phyloP scores from a whole-genome alignment of 2,329 filamentous ascomycete genomes.

The Pseudodiploospora longispora region DNA sequence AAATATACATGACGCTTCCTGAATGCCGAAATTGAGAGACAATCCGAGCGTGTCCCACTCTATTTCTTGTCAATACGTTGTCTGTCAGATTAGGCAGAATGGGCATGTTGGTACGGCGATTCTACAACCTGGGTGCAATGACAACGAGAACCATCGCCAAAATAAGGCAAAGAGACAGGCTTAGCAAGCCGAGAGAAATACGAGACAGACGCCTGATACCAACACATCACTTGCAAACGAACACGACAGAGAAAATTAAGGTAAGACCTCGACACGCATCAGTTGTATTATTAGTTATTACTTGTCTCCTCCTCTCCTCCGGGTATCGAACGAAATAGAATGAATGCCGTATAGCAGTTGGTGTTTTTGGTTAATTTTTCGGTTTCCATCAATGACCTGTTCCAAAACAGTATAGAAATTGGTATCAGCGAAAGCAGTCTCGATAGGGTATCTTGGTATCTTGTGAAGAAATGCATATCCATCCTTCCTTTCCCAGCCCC shows the following conservation, averaged over 20 bases:
- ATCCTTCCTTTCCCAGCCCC: slow-evolving; percentile 40
- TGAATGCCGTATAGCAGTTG: slow-evolving; percentile 18
- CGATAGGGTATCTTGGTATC: slow-evolving; percentile 47
- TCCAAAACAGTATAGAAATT: slow-evolving; percentile 27
- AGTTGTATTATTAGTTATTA: slow-evolving; percentile 37
- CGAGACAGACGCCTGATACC: no score
- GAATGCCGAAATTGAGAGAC: no score
- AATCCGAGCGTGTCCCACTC: no score
- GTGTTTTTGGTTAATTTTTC: slow-evolving; percentile 14
- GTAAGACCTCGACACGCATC: slow-evolving; percentile 22
- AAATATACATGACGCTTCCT: no score
- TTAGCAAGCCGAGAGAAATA: not conserved
- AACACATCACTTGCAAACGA: no score
- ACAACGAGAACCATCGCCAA: not conserved
- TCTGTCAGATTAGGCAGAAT: no score
- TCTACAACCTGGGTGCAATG: no score
- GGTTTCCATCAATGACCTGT: slow-evolving; percentile 12
- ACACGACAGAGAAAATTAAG: no score
- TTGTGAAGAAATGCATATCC: slow-evolving; percentile 47
- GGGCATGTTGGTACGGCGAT: no score
- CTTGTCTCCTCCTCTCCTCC: slow-evolving; percentile 25
- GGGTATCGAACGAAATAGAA: slow-evolving; percentile 33
- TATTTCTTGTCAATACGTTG: no score
- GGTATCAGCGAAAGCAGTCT: slow-evolving; percentile 41
- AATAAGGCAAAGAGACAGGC: not conserved